A percentile compares a stretch with the other conserved stretches of the same genome.
phyloP scores from a whole-genome alignment of 805 yeast genomes.

The Starmera dryadoides region DNA sequence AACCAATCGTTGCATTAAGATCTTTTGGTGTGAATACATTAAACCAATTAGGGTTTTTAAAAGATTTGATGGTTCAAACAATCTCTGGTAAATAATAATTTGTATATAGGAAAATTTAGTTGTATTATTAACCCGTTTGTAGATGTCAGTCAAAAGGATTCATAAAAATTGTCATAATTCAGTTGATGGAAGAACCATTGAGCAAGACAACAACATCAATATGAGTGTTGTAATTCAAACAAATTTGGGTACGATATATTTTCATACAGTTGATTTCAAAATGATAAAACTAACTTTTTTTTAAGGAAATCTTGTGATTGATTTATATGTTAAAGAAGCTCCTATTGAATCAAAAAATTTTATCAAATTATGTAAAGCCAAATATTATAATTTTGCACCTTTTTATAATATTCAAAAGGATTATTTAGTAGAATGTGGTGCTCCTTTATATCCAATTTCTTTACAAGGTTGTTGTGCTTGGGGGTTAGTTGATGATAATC shows the following conservation, averaged over 20 bases:
- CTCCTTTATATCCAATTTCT: slow-evolving; percentile 35
- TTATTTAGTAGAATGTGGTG: slow-evolving; percentile 37
- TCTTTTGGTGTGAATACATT: slow-evolving; percentile 69
- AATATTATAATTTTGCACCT: slow-evolving; percentile 45
- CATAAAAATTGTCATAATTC: too few species aligned
- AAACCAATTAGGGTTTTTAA: slow-evolving; percentile 56
- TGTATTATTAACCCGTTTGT: too few species aligned
- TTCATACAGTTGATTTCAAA: slow-evolving; percentile 4
- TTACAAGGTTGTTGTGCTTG: slow-evolving; percentile 25
- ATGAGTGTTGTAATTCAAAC: slow-evolving; percentile 37
- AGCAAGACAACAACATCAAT: neutral
- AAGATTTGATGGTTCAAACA: slow-evolving; percentile 59
- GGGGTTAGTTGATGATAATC: slow-evolving; percentile 19
- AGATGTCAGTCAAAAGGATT: too few species aligned
- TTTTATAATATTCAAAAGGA: slow-evolving; percentile 36
- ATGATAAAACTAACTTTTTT: slow-evolving; percentile 23
- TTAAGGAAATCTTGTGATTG: slow-evolving; percentile 44
- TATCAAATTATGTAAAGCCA: slow-evolving; percentile 43
- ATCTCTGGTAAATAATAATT: slow-evolving; percentile 32
- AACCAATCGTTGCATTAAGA: slow-evolving; percentile 69
- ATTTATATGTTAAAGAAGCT: slow-evolving; percentile 28
- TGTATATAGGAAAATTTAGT: too few species aligned
- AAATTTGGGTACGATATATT: slow-evolving; percentile 22
- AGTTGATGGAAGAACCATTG: too few species aligned
- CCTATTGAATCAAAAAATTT: slow-evolving; percentile 39